Evolutionary conservation across 257 asterid genomes (phyloP), one percentile per base, ranked within the genome.

Genomic region (Penstemon eatonii): DNA sequence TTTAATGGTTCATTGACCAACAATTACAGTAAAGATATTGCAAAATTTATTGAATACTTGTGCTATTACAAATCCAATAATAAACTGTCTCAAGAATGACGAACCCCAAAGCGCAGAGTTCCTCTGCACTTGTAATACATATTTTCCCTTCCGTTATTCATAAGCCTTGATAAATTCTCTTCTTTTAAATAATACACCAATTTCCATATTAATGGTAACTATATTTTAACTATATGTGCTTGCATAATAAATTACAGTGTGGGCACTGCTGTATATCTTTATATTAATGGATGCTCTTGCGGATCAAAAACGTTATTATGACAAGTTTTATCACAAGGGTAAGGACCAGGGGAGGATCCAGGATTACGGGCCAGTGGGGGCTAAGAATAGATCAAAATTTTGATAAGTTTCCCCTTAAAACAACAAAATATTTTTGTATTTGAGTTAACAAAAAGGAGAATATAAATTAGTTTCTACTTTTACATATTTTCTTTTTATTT

Each of bases 311-410:
- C 68, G 1, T 89, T 89, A 71, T 88, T 93, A 78, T 81, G 95
- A 78, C 96, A 92, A 56, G 96, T 87, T 73, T 70, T 84, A 79
- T 92, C 98, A 56, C 96, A 92, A 38, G 98, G 98, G 50, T 85
- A 92, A 33, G 96, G 87, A 54, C 98, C 89, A 63, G 18, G 18
- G 18, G 18, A 0, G 18, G 18, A 15, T 15, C 18, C 18, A 15
- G 18, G 18, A 15, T 15, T 15, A 15, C 18, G 18, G 18, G 18
- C 18, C 18, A 15, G 0, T 15, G 18, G 18, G 18, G 18, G 18
- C 0, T 15, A 15, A 15, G 18, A 15, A 15, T 15, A 15, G 18
- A 15, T 15, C 18, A 15, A 15, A 15, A 15, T 15, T 15, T 15
- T 15, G 18, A 15, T 15, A 15, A 15, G 18, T 15, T 15, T 15